These are phyloP conservation scores for Limtongia smithiae DNA, from an alignment of 805 yeast species.

Conservation along the genomic window DNA sequence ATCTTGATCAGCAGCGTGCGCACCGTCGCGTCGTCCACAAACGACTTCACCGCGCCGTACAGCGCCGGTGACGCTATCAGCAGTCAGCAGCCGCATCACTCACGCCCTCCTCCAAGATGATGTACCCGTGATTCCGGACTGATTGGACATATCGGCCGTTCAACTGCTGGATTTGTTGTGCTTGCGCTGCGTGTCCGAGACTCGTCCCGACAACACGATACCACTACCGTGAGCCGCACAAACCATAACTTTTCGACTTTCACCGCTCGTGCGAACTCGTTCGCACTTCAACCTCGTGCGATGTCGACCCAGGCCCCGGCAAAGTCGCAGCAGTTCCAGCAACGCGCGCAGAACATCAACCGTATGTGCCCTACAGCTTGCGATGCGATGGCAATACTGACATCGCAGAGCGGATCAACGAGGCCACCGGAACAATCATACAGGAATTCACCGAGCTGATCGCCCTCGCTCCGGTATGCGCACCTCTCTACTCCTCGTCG, in stretches of 20 bases:
- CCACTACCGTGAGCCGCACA: too few species aligned
- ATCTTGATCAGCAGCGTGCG: constrained; percentile 43
- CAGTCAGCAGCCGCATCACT: background rate
- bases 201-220: too few species aligned
- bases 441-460: constrained; percentile 34
- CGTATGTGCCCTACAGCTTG: constrained; percentile 5
- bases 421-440: constrained; percentile 18
- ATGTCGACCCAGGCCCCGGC: constrained; percentile 2
- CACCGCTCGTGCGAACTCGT: background rate
- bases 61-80: constrained; percentile 44
- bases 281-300: background rate
- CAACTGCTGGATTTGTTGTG: background rate
- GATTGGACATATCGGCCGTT: constrained; percentile 51
- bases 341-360: constrained; percentile 15
- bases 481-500: too few species aligned
- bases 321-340: constrained; percentile 7
- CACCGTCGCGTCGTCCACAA: constrained; percentile 35
- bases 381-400: background rate
- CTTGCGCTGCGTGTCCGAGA: too few species aligned
- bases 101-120: background rate
- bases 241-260: background rate
- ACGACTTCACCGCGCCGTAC: constrained; percentile 45
- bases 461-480: constrained; percentile 32
- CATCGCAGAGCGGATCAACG: constrained; percentile 24
- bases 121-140: constrained; percentile 55